A percentile compares a stretch with the other conserved stretches of the same genome.
These are phyloP conservation scores for Colletotrichum lindemuthianum DNA, from an alignment of 2,329 filamentous ascomycete species.

Conservation along the genomic window DNA sequence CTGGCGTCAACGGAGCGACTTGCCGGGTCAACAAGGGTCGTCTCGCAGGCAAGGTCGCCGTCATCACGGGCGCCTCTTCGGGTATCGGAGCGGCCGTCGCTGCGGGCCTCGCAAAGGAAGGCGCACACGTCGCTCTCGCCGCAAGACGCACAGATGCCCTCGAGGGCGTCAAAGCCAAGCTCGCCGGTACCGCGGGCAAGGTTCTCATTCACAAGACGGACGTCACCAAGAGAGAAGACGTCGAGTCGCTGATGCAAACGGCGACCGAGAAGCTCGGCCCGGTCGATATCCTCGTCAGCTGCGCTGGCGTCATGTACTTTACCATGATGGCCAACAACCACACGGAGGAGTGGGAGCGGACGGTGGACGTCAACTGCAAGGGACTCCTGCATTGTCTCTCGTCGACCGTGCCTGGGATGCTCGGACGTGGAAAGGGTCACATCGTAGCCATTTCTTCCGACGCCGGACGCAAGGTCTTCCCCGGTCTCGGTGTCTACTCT, in stretches of 20 bases:
- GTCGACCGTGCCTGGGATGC: slow-evolving; percentile 76
- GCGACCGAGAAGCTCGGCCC: slow-evolving; percentile 72
- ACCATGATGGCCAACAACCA: slow-evolving; percentile 85
- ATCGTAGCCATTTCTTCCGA: slow-evolving; percentile 86
- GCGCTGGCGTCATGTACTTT: slow-evolving; percentile 89
- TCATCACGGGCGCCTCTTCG: slow-evolving; percentile 83
- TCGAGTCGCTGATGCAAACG: slow-evolving; percentile 71
- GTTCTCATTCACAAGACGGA: slow-evolving; percentile 77
- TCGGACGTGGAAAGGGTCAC: slow-evolving; percentile 74
- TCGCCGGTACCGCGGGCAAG: slow-evolving; percentile 66
- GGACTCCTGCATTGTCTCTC: slow-evolving; percentile 79
- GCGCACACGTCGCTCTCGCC: slow-evolving; percentile 76
- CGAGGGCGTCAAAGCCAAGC: slow-evolving; percentile 71
- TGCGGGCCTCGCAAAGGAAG: slow-evolving; percentile 73
- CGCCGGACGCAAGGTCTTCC: slow-evolving; percentile 83
- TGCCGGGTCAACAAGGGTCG: slow-evolving; percentile 58
- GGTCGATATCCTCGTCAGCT: slow-evolving; percentile 81
- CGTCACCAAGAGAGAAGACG: slow-evolving; percentile 73
- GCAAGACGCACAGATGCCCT: slow-evolving; percentile 77
- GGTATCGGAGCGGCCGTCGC: slow-evolving; percentile 83
- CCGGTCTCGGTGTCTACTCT: slow-evolving; percentile 83
- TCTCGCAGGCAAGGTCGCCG: slow-evolving; percentile 74
- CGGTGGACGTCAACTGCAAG: slow-evolving; percentile 89
- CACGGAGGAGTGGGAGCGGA: slow-evolving; percentile 81
- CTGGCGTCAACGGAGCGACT: slow-evolving; percentile 40